phyloP scores from a whole-genome alignment of 176 grass and related monocot genomes.

The Avena sativa region DNA sequence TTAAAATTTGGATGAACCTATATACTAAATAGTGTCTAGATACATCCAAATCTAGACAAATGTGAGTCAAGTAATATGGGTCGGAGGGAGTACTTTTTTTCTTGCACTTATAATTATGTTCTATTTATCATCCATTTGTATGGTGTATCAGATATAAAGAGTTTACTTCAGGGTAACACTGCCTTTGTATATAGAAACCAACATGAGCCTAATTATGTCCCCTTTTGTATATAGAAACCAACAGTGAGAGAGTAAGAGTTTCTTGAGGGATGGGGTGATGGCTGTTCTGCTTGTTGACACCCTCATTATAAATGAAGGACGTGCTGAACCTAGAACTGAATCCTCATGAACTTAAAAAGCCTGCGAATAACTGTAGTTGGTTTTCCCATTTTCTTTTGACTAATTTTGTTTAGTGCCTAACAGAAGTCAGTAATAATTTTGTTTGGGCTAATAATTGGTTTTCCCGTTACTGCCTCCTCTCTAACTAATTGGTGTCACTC shows the following conservation, averaged over 20 bases:
- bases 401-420: neutral
- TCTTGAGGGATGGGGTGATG: neutral
- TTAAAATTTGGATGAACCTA: no score
- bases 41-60: no score
- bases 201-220: neutral
- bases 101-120: constrained; percentile 25
- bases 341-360: neutral
- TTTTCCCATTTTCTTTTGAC: constrained; percentile 11
- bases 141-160: neutral
- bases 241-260: neutral
- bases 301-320: neutral
- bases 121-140: constrained; percentile 18
- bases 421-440: neutral
- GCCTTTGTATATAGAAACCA: constrained; percentile 23
- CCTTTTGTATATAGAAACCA: constrained; percentile 18
- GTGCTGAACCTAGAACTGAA: neutral
- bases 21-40: no score
- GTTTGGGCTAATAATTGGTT: no score
- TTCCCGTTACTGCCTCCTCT: no score
- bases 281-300: neutral
- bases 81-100: neutral
- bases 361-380: neutral
- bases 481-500: no score
- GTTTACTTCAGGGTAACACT: constrained; percentile 19
- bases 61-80: no score